These are phyloP conservation scores for Chaetomium tenue DNA, from an alignment of 495 filamentous ascomycete genomes.

Conservation along the genomic window DNA sequence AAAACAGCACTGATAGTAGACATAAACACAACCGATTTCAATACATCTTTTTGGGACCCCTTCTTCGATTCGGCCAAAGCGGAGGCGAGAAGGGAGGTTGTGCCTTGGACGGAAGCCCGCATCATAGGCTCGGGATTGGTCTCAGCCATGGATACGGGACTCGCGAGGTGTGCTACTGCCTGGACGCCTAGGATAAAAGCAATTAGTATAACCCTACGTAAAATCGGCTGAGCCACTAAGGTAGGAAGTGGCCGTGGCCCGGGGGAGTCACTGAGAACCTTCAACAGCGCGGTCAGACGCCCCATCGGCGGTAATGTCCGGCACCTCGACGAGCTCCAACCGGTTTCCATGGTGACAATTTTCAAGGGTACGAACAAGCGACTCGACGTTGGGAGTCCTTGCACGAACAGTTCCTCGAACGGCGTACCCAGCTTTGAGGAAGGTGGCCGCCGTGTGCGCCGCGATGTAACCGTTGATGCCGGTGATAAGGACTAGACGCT, in stretches of 20 bases:
- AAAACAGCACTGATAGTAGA: conserved; percentile 44
- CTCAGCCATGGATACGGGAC: conserved; percentile 61
- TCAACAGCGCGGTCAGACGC: conserved; percentile 46
- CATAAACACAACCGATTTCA: conserved; percentile 53
- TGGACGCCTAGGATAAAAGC: conserved; percentile 11
- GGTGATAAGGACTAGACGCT: conserved; percentile 47
- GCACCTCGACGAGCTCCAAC: conserved; percentile 42
- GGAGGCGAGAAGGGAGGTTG: conserved; percentile 65
- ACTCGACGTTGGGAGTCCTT: conserved; percentile 23
- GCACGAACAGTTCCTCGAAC: conserved; percentile 52
- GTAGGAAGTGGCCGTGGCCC: no score
- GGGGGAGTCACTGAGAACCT: conserved; percentile 24
- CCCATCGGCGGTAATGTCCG: conserved; percentile 40
- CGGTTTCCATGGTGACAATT: conserved; percentile 41
- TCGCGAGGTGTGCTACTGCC: conserved; percentile 48
- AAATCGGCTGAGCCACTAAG: no score
- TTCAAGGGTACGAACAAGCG: conserved; percentile 57
- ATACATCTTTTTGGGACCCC: conserved; percentile 13
- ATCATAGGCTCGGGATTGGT: conserved; percentile 64
- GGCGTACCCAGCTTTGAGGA: conserved; percentile 49
- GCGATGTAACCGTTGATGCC: conserved; percentile 57
- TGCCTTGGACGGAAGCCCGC: conserved; percentile 69
- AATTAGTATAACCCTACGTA: no score
- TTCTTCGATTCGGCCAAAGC: conserved; percentile 54
- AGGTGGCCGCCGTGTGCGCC: conserved; percentile 49